Conservation (phyloP, 768 basidiomycete genomes). For the Boletus speciosus region DNA sequence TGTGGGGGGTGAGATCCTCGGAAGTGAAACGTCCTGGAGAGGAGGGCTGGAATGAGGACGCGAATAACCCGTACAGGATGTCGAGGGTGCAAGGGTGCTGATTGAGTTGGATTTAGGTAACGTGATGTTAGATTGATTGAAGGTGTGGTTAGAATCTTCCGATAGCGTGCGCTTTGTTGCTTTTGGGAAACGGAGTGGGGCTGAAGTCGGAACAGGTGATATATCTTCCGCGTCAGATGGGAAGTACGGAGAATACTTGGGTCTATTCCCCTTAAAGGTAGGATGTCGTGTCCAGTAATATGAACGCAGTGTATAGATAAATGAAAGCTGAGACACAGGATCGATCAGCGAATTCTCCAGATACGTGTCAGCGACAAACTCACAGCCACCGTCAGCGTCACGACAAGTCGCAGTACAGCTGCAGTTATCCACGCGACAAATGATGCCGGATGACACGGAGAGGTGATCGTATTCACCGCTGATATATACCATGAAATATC, state of each 20-base stretch:
- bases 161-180: slow-evolving; percentile 16
- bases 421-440: slow-evolving; percentile 57
- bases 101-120: slow-evolving; percentile 26
- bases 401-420: slow-evolving; percentile 47
- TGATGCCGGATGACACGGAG: slow-evolving; percentile 13
- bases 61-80: slow-evolving; percentile 23
- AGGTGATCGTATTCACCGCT: slow-evolving; percentile 19
- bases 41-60: slow-evolving; percentile 17
- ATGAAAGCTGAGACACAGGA: slow-evolving; percentile 17
- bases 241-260: slow-evolving; percentile 16
- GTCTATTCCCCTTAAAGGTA: not conserved
- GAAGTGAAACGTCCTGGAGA: slow-evolving; percentile 7
- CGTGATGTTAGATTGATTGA: slow-evolving; percentile 21
- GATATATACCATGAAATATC: slow-evolving; percentile 62
- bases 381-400: slow-evolving; percentile 55
- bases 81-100: slow-evolving; percentile 27
- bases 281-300: slow-evolving; percentile 21
- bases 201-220: slow-evolving; percentile 15
- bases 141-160: slow-evolving; percentile 17
- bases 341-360: slow-evolving; percentile 4
- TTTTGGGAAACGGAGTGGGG: slow-evolving; percentile 11
- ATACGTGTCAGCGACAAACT: slow-evolving; percentile 26
- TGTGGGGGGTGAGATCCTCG: slow-evolving; percentile 16
- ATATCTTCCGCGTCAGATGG: slow-evolving; percentile 20
- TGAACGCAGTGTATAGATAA: slow-evolving; percentile 16